Base-by-base conservation (phyloP, 352 stramenopile species). In the Phytophthora macrochlamydospora region DNA sequence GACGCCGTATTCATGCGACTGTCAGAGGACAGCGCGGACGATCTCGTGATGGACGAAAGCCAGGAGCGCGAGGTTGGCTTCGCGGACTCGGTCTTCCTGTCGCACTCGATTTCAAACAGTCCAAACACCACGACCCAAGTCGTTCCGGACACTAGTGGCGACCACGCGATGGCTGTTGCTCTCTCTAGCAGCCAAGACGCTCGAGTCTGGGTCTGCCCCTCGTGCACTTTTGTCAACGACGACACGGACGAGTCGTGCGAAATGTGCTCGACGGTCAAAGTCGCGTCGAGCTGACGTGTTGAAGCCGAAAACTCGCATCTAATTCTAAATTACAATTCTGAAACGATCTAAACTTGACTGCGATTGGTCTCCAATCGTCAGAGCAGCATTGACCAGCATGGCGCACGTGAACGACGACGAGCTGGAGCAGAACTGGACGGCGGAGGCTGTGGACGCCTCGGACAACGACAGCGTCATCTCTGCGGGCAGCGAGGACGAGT, bases 141-240 rank as follows among this genome's bases (percentile, higher is more conserved):
- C 35, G 7, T 14, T 11, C 57, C 65, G 30, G 61, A 73, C 40
- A 69, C 60, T 0, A 73, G 66, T 32, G 59, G 51, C n/a, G 51
- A 65, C 44, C 40, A 50, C 51, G 62, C 62, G 3, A 56, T 67
- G 50, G 61, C 59, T 14, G 18, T 69, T n/a, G 62, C 65, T 0
- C 50, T 65, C 7, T 4, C 48, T 38, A 61, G 35, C 32, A 76
- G 51, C 44, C 63, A 65, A 4, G 58, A 77, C 54, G 73, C 49
- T 12, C 58, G 53, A 6, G 86, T 92, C 7, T 95, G 87, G 87
- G 84, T 93, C 0, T 95, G 87, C 62, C 42, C 62, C 31, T 73
- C 74, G 2, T 95, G 87, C 52, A 95, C 87, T 1, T 93, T 77
- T 53, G 79, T 95, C 24, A 95, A 95, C 56, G 85, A 95, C 13